Percentiles rank a stretch among this genome's conserved stretches.
phyloP scores from a whole-genome alignment of 306 rosid species.

The Abrus precatorius region DNA sequence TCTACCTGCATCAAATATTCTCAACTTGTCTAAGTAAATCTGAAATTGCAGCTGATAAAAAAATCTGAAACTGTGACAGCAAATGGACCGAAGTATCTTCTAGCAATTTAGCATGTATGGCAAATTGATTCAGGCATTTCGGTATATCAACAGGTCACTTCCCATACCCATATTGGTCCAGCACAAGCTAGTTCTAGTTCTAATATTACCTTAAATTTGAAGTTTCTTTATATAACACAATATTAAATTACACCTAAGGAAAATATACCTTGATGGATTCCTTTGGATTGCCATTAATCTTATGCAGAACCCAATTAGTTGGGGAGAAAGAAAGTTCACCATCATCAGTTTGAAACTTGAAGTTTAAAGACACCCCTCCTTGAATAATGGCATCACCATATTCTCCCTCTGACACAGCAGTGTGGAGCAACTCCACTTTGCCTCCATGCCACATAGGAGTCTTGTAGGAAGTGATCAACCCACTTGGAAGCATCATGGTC shows the following conservation, averaged over 20 bases:
- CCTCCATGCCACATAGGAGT: constrained; percentile 95
- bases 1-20: constrained; percentile 67
- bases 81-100: not conserved
- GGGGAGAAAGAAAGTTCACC: constrained; percentile 65
- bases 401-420: constrained; percentile 67
- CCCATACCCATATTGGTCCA: not conserved
- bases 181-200: not conserved
- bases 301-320: constrained; percentile 68
- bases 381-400: constrained; percentile 56
- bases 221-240: not conserved
- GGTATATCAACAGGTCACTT: not conserved
- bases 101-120: not conserved
- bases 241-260: not conserved
- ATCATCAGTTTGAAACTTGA: constrained; percentile 48
- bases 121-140: constrained; percentile 5
- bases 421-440: constrained; percentile 74
- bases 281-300: constrained; percentile 63
- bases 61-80: not conserved
- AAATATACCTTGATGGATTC: constrained; percentile 71
- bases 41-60: not conserved
- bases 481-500: constrained; percentile 79
- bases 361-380: constrained; percentile 80
- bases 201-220: not conserved
- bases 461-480: constrained; percentile 82
- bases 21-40: not conserved